A percentile compares a stretch with the other conserved stretches of the same genome.
phyloP scores from a whole-genome alignment of 352 stramenopile species.

The Phytophthora tentaculata region DNA sequence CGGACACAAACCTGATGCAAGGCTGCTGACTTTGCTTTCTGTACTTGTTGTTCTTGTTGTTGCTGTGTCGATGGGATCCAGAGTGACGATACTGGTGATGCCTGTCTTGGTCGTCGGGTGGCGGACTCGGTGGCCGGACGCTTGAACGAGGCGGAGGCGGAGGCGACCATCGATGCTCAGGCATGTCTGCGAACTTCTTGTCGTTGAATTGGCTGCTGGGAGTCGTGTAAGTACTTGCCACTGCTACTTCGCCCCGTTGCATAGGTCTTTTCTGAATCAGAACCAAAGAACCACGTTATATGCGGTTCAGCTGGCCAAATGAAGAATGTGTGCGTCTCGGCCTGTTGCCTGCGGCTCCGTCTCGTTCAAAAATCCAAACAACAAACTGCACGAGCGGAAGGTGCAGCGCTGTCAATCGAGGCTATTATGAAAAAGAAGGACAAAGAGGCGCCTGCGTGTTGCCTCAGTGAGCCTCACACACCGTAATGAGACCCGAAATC shows the following conservation, averaged over 20 bases:
- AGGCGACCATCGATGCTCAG: conserved; percentile 14
- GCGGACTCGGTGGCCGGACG: conserved; percentile 6
- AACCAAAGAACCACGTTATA: background rate
- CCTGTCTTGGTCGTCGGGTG: conserved; percentile 14
- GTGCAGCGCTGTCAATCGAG: background rate
- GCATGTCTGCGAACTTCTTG: conserved; percentile 16
- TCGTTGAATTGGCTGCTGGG: conserved; percentile 30
- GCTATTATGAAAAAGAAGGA: background rate
- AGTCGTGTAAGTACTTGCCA: conserved; percentile 40
- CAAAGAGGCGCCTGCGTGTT: conserved; percentile 2
- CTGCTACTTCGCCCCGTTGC: conserved; percentile 47
- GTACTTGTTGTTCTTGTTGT: conserved; percentile 18
- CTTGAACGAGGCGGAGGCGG: conserved; percentile 1
- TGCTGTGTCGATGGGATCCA: conserved; percentile 13
- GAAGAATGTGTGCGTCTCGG: background rate
- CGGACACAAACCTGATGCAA: conserved; percentile 55
- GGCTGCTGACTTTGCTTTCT: conserved; percentile 22
- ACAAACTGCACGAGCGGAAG: background rate
- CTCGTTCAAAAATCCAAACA: conserved; percentile 33
- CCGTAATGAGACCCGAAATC: background rate
- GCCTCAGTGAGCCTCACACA: conserved; percentile 1
- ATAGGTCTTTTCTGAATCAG: conserved; percentile 31
- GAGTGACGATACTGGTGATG: conserved; percentile 23
- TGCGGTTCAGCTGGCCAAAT: conserved; percentile 1
- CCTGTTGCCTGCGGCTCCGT: conserved; percentile 13